phyloP scores from a whole-genome alignment of 2,329 filamentous ascomycete species.

The Trichoderma aggressivum region DNA sequence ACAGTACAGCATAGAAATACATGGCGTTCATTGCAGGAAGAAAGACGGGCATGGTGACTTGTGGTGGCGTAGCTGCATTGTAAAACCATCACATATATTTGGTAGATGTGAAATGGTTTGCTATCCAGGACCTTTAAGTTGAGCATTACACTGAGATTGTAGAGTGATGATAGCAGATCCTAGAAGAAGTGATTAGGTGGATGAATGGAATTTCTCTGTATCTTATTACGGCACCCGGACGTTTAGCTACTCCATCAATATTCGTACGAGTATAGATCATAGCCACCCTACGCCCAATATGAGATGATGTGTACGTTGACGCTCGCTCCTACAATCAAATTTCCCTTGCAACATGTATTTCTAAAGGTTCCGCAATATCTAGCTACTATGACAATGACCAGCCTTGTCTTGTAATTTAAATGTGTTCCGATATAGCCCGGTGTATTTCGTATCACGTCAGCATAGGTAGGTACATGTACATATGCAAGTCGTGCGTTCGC shows the following conservation, averaged over 20 bases:
- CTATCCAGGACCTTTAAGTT: background rate
- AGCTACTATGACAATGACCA: no score
- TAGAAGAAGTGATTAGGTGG: background rate
- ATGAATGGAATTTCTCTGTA: background rate
- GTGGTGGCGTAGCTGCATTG: background rate
- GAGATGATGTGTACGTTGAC: background rate
- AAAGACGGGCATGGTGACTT: background rate
- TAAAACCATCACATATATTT: background rate
- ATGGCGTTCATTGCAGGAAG: conserved; percentile 1
- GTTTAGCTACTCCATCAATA: background rate
- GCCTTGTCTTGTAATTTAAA: background rate
- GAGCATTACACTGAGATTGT: background rate
- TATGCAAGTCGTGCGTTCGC: background rate
- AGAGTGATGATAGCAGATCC: background rate
- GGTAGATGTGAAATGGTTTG: background rate
- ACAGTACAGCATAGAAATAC: conserved; percentile 16
- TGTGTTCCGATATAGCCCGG: background rate
- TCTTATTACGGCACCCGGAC: background rate
- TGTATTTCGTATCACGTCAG: background rate
- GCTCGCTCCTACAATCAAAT: background rate
- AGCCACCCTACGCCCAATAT: background rate
- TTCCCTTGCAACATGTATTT: background rate
- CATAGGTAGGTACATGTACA: background rate
- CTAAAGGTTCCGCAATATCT: background rate
- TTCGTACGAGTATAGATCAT: background rate